A percentile compares a stretch with the other conserved stretches of the same genome.
Conservation (phyloP, 345 rosid species). For the Citropsis articulata region DNA sequence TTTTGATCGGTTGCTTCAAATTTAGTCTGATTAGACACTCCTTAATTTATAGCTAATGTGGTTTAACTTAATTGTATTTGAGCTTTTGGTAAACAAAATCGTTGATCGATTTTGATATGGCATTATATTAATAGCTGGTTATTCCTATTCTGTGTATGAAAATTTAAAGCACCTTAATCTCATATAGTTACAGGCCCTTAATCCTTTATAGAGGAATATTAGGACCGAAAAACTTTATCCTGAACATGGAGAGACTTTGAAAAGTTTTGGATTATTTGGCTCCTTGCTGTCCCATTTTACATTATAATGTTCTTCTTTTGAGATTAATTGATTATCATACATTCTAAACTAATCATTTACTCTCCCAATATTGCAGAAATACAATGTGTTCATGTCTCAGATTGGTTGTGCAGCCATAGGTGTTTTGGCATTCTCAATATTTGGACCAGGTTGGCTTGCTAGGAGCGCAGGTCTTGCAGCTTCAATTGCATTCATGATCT, state of each 20-base stretch:
- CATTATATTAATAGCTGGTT: no score
- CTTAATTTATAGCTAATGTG: neutral
- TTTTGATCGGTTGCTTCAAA: neutral
- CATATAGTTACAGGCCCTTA: neutral
- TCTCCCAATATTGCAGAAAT: constrained; percentile 56
- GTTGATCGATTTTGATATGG: no score
- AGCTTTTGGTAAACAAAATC: no score
- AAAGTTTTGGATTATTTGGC: neutral
- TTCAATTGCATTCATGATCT: constrained; percentile 82
- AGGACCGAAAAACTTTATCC: neutral
- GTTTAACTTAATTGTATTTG: neutral
- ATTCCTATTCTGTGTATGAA: neutral
- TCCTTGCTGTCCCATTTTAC: neutral
- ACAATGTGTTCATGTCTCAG: constrained; percentile 90
- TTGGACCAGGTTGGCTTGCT: constrained; percentile 90
- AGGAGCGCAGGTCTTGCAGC: constrained; percentile 75
- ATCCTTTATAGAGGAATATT: neutral
- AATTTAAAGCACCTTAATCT: neutral
- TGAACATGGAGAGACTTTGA: neutral
- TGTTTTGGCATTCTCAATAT: constrained; percentile 60
- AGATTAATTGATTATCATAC: neutral
- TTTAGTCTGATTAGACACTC: neutral
- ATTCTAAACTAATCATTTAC: neutral
- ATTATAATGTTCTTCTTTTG: neutral
- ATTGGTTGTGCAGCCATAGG: constrained; percentile 92